phyloP scores from a whole-genome alignment of 176 grass and related monocot genomes.

The Echinochloa phyllopogon region DNA sequence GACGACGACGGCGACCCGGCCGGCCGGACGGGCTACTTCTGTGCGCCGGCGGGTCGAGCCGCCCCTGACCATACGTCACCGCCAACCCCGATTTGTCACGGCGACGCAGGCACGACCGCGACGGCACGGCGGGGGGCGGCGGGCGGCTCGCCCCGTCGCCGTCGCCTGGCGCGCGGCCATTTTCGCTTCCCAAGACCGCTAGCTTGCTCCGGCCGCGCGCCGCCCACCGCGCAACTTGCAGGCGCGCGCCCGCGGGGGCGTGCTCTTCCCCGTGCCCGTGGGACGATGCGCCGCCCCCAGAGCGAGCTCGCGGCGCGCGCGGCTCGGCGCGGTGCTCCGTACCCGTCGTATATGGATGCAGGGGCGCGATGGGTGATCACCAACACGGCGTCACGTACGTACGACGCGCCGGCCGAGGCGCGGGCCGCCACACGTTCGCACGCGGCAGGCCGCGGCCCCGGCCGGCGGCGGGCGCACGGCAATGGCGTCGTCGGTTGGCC shows the following conservation, averaged over 20 bases:
- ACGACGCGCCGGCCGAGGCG: not conserved
- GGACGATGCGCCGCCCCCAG: not conserved
- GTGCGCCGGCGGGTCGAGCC: not conserved
- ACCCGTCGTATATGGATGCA: not conserved
- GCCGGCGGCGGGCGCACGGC: slow-evolving; percentile 6
- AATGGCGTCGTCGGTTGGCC: slow-evolving; percentile 12
- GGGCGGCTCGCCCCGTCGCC: not conserved
- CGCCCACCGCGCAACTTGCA: slow-evolving; percentile 1
- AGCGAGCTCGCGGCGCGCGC: not conserved
- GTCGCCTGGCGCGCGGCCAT: not conserved
- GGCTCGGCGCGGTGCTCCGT: not conserved
- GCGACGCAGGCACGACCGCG: slow-evolving; percentile 4
- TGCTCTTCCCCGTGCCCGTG: too few species aligned
- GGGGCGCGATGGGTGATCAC: too few species aligned
- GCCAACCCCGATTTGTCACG: not conserved
- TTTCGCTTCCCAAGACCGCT: not conserved
- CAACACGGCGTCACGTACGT: too few species aligned
- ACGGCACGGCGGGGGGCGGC: not conserved
- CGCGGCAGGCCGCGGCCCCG: not conserved
- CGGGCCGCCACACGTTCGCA: not conserved
- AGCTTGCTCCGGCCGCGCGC: not conserved
- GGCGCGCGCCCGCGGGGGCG: not conserved
- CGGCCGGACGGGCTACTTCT: not conserved
- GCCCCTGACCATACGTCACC: slow-evolving; percentile 28
- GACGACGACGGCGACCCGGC: not conserved